Evolutionary conservation across 2,329 filamentous ascomycete genomes (phyloP).

Genomic region (Cladophialophora carrionii): DNA sequence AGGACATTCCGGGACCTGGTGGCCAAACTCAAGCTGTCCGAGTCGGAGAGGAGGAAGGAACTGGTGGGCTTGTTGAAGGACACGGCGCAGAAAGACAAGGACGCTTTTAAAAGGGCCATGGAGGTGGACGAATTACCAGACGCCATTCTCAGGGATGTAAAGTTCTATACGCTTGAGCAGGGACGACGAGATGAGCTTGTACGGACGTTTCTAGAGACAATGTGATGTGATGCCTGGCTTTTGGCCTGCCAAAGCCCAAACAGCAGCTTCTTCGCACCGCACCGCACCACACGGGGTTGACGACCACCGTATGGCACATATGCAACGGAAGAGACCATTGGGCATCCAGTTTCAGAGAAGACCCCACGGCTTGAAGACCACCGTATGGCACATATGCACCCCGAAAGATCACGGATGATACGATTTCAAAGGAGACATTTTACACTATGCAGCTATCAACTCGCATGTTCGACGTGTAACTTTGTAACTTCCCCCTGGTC

Average conservation of each 20-base stretch:
- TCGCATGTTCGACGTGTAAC: not conserved
- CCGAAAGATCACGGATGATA: too few relatives aligned
- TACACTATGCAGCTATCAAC: not conserved
- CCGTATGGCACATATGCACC: not conserved
- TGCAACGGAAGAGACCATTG: not conserved
- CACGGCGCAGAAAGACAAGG: conserved; percentile 9
- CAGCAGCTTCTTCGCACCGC: not conserved
- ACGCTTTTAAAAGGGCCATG: conserved; percentile 5
- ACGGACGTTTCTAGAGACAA: conserved; percentile 32
- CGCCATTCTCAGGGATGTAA: conserved; percentile 27
- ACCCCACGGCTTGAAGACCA: too few relatives aligned
- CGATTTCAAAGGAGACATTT: not conserved
- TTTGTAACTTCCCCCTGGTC: not conserved
- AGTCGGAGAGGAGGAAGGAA: conserved; percentile 52
- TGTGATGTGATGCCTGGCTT: not conserved
- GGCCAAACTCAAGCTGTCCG: conserved; percentile 51
- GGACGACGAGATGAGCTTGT: conserved; percentile 35
- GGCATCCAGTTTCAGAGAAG: too few relatives aligned
- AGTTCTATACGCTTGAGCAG: conserved; percentile 34
- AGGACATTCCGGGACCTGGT: conserved; percentile 55
- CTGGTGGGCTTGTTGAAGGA: conserved; percentile 50
- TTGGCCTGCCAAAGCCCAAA: not conserved
- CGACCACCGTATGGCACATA: not conserved
- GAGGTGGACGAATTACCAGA: conserved; percentile 23
- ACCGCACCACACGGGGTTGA: not conserved